These are phyloP conservation scores for Penicillium simplicissimum DNA, from an alignment of 495 filamentous ascomycete genomes.

Conservation along the genomic window DNA sequence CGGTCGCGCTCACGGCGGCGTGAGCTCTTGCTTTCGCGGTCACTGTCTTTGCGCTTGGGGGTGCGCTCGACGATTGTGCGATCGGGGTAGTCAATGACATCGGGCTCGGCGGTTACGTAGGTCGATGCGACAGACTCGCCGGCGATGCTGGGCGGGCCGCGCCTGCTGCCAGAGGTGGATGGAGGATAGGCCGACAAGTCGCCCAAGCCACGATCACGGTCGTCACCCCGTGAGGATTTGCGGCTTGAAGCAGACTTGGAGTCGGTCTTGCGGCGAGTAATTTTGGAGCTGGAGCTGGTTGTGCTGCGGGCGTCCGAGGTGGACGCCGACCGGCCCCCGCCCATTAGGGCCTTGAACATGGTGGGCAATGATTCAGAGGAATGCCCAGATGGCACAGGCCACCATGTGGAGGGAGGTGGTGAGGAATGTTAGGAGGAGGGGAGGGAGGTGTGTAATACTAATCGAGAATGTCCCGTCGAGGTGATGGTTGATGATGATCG, in stretches of 20 bases:
- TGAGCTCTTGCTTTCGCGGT: constrained; percentile 34
- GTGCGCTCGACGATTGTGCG: constrained; percentile 34
- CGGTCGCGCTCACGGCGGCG: constrained; percentile 36
- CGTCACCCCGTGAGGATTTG: constrained; percentile 56
- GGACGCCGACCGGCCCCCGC: constrained; percentile 44
- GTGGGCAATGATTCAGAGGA: constrained; percentile 35
- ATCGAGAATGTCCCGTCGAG: constrained; percentile 8
- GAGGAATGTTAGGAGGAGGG: constrained; percentile 23
- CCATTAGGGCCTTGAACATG: constrained; percentile 51
- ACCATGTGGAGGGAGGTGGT: constrained; percentile 34
- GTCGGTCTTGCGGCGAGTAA: constrained; percentile 36
- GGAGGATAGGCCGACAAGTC: constrained; percentile 41
- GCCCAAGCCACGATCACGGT: constrained; percentile 52
- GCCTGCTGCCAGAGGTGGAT: constrained; percentile 40
- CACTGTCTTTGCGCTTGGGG: constrained; percentile 37
- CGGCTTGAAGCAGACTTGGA: constrained; percentile 45
- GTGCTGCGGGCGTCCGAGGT: constrained; percentile 40
- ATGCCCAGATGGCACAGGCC: constrained; percentile 26
- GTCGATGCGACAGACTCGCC: constrained; percentile 53
- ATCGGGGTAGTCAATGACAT: constrained; percentile 30
- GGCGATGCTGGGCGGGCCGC: constrained; percentile 39
- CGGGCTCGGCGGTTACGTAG: constrained; percentile 55
- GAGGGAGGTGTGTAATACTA: constrained; percentile 1
- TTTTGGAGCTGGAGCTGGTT: constrained; percentile 36
- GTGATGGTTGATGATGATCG: constrained; percentile 11